Evolutionary conservation across 2,329 filamentous ascomycete species (phyloP).

Genomic region (Neonectria magnoliae): DNA sequence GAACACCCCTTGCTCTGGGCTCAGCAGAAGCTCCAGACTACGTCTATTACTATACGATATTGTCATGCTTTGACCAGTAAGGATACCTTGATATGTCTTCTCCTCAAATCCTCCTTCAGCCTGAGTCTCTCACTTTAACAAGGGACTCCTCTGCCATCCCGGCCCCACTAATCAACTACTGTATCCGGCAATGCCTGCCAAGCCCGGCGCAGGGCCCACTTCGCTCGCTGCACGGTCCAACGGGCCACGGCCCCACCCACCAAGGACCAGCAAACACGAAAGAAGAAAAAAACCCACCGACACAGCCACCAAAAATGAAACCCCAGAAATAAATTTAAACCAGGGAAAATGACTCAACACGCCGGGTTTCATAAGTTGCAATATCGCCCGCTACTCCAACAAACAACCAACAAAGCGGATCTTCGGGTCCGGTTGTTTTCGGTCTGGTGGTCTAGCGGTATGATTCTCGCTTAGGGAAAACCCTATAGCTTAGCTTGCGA

Average conservation of each 20-base stretch:
- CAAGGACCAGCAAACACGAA: background rate
- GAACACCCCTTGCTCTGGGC: background rate
- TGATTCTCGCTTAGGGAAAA: conserved; percentile 75
- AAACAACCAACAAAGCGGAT: conserved; percentile 28
- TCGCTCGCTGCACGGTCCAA: background rate
- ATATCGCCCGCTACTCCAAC: conserved; percentile 15
- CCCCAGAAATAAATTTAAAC: background rate
- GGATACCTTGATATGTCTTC: background rate
- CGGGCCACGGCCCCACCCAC: background rate
- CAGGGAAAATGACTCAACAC: conserved; percentile 20
- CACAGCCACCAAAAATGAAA: background rate
- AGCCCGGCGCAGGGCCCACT: background rate
- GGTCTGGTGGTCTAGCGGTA: conserved; percentile 72
- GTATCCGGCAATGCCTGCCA: background rate
- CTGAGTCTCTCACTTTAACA: no score
- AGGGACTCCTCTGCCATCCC: background rate
- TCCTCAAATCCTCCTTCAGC: no score
- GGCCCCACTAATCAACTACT: background rate
- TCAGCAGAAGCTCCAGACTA: background rate
- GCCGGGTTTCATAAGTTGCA: conserved; percentile 19
- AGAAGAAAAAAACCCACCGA: background rate
- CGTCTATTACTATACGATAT: background rate
- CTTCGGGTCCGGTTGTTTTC: conserved; percentile 12
- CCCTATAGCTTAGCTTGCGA: conserved; percentile 52
- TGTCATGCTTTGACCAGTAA: background rate